Evolutionary conservation across 148 eudicot species (phyloP).

Genomic region (Vaccinium macrocarpon): DNA sequence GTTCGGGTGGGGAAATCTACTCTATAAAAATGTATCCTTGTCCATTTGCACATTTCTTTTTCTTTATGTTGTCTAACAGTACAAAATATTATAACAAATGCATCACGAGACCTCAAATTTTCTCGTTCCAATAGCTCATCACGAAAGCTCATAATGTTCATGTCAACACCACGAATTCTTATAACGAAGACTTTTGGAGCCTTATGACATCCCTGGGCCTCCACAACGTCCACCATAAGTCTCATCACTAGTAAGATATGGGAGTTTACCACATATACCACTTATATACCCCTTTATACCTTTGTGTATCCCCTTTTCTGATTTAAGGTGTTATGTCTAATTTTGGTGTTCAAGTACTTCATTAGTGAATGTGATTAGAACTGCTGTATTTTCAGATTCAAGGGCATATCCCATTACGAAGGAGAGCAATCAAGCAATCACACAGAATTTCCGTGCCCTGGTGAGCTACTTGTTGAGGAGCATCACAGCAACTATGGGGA

Average conservation of each 20-base stretch:
- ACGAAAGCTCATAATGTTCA: not conserved
- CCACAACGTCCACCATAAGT: not conserved
- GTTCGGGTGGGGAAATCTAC: not conserved
- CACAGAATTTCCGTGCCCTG: constrained; percentile 87
- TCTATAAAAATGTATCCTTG: not conserved
- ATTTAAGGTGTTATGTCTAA: not conserved
- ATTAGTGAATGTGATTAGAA: not conserved
- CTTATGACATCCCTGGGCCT: not conserved
- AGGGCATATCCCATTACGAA: constrained; percentile 93
- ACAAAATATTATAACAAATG: not conserved
- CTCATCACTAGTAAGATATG: not conserved
- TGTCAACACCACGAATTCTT: not conserved
- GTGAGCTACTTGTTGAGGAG: constrained; percentile 91
- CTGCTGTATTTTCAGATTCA: constrained; percentile 48
- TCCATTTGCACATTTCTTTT: not conserved
- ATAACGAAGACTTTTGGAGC: not conserved
- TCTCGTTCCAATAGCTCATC: not conserved
- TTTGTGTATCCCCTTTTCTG: not conserved
- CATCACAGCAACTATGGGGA: constrained; percentile 99
- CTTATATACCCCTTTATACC: not conserved
- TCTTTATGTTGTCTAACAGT: not conserved
- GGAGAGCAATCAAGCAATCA: constrained; percentile 71
- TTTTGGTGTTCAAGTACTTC: not conserved
- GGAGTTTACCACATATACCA: not conserved
- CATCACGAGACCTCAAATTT: not conserved